These are phyloP conservation scores for Ophiostoma pallidulum DNA, from an alignment of 2,329 filamentous ascomycete species.

Conservation along the genomic window DNA sequence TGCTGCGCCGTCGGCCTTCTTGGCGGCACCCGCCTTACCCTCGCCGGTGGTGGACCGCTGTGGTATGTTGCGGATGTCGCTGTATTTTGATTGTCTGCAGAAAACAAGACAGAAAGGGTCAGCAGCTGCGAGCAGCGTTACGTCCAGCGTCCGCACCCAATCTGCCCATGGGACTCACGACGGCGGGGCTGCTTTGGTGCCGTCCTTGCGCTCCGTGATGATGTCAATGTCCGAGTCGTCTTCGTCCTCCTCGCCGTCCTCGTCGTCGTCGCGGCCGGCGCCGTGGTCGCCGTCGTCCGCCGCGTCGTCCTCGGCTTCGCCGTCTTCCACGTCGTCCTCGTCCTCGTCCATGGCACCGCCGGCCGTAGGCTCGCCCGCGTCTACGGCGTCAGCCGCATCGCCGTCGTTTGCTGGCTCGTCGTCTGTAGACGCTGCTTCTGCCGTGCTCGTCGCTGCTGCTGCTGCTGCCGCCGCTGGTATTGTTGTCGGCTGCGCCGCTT, in stretches of 20 bases:
- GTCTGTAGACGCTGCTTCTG: conserved; percentile 33
- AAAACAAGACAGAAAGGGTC: no score
- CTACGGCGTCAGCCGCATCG: conserved; percentile 55
- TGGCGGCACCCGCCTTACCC: conserved; percentile 32
- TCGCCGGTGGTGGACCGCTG: conserved; percentile 49
- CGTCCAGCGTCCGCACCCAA: no score
- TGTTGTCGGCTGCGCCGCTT: conserved; percentile 20
- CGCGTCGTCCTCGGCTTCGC: conserved; percentile 32
- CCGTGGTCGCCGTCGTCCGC: conserved; percentile 57
- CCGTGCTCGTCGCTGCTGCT: conserved; percentile 14
- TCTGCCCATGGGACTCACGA: no score
- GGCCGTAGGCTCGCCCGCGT: no score
- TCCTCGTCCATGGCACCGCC: conserved; percentile 33
- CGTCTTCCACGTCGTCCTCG: conserved; percentile 33
- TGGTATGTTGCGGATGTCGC: conserved; percentile 56
- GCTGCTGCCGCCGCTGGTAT: conserved; percentile 18
- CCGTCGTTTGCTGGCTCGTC: conserved; percentile 53
- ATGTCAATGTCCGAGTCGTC: conserved; percentile 50
- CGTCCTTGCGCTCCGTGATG: conserved; percentile 58
- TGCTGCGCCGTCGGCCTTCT: conserved; percentile 33
- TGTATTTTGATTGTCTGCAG: conserved; percentile 55
- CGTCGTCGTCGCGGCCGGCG: conserved; percentile 31
- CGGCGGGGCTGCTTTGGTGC: conserved; percentile 49
- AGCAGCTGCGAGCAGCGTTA: no score
- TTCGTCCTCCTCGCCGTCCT: conserved; percentile 51